Evolutionary conservation across 495 filamentous ascomycete genomes (phyloP).

Genomic region (Parachaetomium inaequale): DNA sequence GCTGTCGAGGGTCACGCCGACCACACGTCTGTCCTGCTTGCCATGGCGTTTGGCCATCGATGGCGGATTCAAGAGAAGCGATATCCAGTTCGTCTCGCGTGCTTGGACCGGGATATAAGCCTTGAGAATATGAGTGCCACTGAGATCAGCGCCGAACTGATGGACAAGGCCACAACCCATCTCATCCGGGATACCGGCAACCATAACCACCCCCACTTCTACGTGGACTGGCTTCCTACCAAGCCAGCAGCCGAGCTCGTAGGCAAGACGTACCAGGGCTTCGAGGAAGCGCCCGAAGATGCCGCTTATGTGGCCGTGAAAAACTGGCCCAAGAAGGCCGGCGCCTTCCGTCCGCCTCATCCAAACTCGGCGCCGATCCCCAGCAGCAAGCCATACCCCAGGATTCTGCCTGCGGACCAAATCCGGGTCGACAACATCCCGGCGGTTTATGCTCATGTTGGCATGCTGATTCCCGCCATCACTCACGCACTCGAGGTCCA

Average conservation of each 20-base stretch:
- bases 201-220: constrained; percentile 32
- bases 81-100: constrained; percentile 38
- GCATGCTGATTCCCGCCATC: constrained; percentile 71
- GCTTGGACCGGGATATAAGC: constrained; percentile 18
- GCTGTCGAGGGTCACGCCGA: constrained; percentile 29
- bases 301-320: constrained; percentile 48
- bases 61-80: constrained; percentile 34
- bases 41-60: constrained; percentile 48
- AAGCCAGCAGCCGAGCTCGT: constrained; percentile 38
- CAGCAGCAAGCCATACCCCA: constrained; percentile 32
- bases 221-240: constrained; percentile 29
- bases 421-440: constrained; percentile 55
- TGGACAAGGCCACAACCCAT: constrained; percentile 18
- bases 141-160: constrained; percentile 13
- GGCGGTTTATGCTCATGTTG: constrained; percentile 57
- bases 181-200: constrained; percentile 35
- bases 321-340: constrained; percentile 52
- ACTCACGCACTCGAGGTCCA: constrained; percentile 62
- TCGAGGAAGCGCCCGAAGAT: constrained; percentile 34
- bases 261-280: constrained; percentile 19
- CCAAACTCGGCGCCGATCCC: not conserved
- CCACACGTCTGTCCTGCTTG: constrained; percentile 47
- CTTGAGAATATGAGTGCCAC: constrained; percentile 15
- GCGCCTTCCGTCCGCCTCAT: constrained; percentile 53
- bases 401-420: constrained; percentile 33